phyloP scores from a whole-genome alignment of 176 grass and related monocot species.

The Thinopyrum elongatum region DNA sequence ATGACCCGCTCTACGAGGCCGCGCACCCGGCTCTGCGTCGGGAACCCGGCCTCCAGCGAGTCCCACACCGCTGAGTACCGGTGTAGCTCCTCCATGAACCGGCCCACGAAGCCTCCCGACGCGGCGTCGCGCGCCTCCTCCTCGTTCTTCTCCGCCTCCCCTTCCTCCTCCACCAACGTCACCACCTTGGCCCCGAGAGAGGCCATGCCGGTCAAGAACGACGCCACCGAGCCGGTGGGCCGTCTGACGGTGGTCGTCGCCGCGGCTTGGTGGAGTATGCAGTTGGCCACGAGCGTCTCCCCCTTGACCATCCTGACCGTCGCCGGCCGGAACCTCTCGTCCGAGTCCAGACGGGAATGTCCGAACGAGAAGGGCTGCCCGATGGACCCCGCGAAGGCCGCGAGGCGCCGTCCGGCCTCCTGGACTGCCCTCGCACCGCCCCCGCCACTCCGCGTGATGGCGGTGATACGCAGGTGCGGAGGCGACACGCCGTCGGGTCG shows the following conservation, averaged over 20 bases:
- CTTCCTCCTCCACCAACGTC: constrained; percentile 62
- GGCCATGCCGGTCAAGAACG: constrained; percentile 50
- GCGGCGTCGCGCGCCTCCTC: background rate
- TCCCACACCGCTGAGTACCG: constrained; percentile 73
- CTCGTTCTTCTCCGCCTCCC: constrained; percentile 24
- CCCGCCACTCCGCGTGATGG: constrained; percentile 43
- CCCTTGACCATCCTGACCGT: constrained; percentile 60
- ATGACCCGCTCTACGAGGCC: constrained; percentile 64
- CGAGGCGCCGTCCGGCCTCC: constrained; percentile 52
- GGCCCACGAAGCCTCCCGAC: constrained; percentile 36
- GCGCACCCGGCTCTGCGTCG: constrained; percentile 57
- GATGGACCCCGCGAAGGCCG: constrained; percentile 62
- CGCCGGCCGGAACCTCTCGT: constrained; percentile 53
- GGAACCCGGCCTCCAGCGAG: constrained; percentile 69
- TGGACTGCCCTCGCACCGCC: constrained; percentile 44
- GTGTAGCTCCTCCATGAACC: constrained; percentile 63
- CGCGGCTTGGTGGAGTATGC: constrained; percentile 52
- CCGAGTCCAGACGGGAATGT: constrained; percentile 63
- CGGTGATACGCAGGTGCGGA: constrained; percentile 75
- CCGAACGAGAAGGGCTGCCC: constrained; percentile 73
- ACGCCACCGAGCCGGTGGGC: constrained; percentile 38
- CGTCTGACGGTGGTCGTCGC: constrained; percentile 23
- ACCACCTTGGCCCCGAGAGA: constrained; percentile 48
- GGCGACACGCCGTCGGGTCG: constrained; percentile 42
- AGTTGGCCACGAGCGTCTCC: constrained; percentile 60